Base-by-base conservation (phyloP, 192 early-diverging fungal species). In the Coemansia erecta region DNA sequence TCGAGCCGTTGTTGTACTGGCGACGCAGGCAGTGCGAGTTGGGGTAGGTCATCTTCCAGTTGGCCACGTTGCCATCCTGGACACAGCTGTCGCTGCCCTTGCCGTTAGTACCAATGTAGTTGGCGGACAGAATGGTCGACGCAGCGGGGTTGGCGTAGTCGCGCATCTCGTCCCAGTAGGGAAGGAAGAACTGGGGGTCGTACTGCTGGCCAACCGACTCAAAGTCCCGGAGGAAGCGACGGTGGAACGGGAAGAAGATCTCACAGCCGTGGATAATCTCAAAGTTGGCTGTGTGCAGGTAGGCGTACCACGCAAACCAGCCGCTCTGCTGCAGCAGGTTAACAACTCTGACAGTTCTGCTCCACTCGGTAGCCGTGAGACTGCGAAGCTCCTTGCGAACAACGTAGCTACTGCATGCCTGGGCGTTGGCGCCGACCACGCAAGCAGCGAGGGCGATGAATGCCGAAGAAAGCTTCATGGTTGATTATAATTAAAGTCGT, bases 111-210 rank as follows among this genome's bases (percentile, higher is more conserved):
- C 81, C 81, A 13, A 70, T 10, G 47, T 63, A 76, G 23, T 56
- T 57, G 18, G 53, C 9, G 43, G 66, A 51, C 58, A 82, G 64
- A 15, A 82, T 62, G 0, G 60, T 51, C 31, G 70, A 76, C 28
- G 43, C 58, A 1, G 72, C 56, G 15, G 73, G 69, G 63, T 69
- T 72, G 67, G 69, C 65, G 42, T 63, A 79, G 72, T 82, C 81
- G 12, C 73, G 65, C 46, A 71, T 45, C 61, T 59, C 70, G 35
- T 82, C 81, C 81, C 81, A 82, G 68, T 82, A 82, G 26, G 81
- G 81, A 13, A 80, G 47, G 33, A 41, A 69, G 62, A 82, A 72
- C 11, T 19, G 37, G 12, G 63, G 39, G 61, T 68, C 52, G 44
- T 72, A 63, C 33, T 24, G 43, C 42, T 69, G 74, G 0, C 78